Evolutionary conservation across 2,329 filamentous ascomycete genomes (phyloP), one percentile per base, ranked within the genome.

Genomic region (Pleomassaria siparia): DNA sequence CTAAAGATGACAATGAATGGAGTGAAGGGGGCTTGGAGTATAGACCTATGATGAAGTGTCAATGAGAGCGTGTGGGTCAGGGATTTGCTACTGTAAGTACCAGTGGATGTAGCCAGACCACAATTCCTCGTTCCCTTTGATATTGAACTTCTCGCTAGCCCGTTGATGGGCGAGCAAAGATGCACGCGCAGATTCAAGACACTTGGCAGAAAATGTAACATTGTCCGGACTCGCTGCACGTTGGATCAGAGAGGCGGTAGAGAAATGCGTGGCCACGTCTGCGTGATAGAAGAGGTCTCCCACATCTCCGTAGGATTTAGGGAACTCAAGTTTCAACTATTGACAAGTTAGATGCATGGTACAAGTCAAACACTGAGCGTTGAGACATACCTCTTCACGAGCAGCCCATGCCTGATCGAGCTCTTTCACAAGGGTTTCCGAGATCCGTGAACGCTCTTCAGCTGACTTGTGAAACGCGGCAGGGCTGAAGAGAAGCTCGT

Each of bases 1-100:
- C 74, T 76, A 56, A 78, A 78, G 9, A 77, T 62, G 1, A 78
- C 74, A 9, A 78, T 76, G 47, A 77, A 78, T 0, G 76, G 76
- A 29, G 76, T 74, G 54, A 79, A 78, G 0, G 76, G 76, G 4
- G 74, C 70, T 54, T 76, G 63, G 6, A 75, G 62, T 16, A 73
- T 60, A 4, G 63, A 62, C 70, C 72, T 72, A 22, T 7, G 10
- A 20, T 4, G 35, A 13, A 29, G 13, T 18, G 22, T 47, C 4
- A 51, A 46, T 28, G 9, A 24, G 7, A 21, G 3, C 18, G 8
- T 8, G 20, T 18, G 20, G n/a, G 18, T 10, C 4, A 13, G 16
- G 6, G 20, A 4, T 35, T 35, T 12, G 15, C 12, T 21, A 22
- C 10, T 32, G 29, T 32, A 54, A 58, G 3, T 55, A 64, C 64